Conservation (phyloP, 768 basidiomycete species). For the Macrocybe gigantea region DNA sequence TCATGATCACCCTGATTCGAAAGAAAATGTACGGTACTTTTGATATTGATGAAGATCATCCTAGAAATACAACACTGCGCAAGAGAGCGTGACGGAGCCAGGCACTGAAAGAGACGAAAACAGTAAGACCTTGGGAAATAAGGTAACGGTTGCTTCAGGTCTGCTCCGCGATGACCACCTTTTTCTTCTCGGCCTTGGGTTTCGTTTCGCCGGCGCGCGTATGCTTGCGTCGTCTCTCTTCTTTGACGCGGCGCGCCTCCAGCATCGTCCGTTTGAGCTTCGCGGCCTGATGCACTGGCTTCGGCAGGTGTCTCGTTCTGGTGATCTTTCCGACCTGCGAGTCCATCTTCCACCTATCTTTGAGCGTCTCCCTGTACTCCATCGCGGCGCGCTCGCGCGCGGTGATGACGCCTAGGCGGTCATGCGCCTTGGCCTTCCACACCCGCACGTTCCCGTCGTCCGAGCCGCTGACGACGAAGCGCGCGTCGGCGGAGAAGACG, state of each 20-base stretch:
- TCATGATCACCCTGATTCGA: too few species aligned
- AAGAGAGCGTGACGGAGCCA: too few species aligned
- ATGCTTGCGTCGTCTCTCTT: slow-evolving; percentile 88
- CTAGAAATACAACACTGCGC: too few species aligned
- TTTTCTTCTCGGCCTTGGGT: slow-evolving; percentile 90
- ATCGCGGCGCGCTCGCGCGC: slow-evolving; percentile 86
- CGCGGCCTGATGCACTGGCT: slow-evolving; percentile 82
- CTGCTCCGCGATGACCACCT: slow-evolving; percentile 79
- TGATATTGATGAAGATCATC: too few species aligned
- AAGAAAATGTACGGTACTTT: too few species aligned
- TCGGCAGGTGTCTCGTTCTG: slow-evolving; percentile 81
- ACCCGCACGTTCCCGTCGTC: slow-evolving; percentile 94
- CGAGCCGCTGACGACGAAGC: slow-evolving; percentile 86
- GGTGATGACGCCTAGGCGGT: slow-evolving; percentile 87
- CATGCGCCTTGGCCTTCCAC: slow-evolving; percentile 92
- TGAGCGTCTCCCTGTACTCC: slow-evolving; percentile 87
- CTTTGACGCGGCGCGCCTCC: slow-evolving; percentile 84
- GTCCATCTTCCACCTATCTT: slow-evolving; percentile 86
- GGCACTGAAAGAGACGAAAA: too few species aligned
- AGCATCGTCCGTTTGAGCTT: slow-evolving; percentile 92
- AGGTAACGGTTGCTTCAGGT: too few species aligned
- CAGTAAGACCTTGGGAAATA: too few species aligned
- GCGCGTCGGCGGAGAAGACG: slow-evolving; percentile 83
- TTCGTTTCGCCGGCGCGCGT: slow-evolving; percentile 81
- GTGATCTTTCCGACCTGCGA: slow-evolving; percentile 71